Evolutionary conservation across 352 stramenopile species (phyloP), one percentile per base, ranked within the genome.

Genomic region (Blastocystis sp.): DNA sequence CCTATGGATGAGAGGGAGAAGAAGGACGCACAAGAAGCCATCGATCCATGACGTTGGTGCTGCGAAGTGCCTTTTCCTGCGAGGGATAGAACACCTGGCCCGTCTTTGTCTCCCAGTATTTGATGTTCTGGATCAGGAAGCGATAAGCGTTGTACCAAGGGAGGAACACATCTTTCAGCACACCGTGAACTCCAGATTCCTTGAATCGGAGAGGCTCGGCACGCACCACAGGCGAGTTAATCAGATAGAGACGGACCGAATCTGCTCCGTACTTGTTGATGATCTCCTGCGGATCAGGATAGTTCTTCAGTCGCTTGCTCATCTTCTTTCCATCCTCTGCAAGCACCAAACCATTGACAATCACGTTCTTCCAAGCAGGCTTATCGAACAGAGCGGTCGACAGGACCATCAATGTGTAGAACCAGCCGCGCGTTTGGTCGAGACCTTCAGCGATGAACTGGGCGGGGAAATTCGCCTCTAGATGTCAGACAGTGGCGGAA

Each of bases 391-490:
- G 93, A 26, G 96, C 97, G 37, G 97, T 99, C 5, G 95, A 98
- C 18, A 99, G 92, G 47, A 99, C 96, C 96, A 99, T 99, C 5
- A 99, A 93, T 9, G 97, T 99, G 93, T 99, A 99, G 93, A 99
- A 99, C 97, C 97, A 99, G 54, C 97, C 97, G 91, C 97, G 95
- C 13, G 97, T 99, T 92, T 99, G 97, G 92, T 99, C 97, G 15
- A 99, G 94, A 26, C 97, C 97, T 92, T 99, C 97, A 29, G 97
- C 97, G 90, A 99, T 98, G 79, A 99, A 99, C 91, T 99, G 96
- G 20, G 97, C 97, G 0, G 97, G 97, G 91, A 99, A 99, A 70
- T 93, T 94, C 0, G 94, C 92, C 90, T 98, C 94, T 90, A 99
- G 98, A 34, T 73, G 87, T 66, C 93, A 87, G 23, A 6, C 0